Evolutionary conservation across 441 rosid genomes (phyloP).

Genomic region (Jatropha podagrica): DNA sequence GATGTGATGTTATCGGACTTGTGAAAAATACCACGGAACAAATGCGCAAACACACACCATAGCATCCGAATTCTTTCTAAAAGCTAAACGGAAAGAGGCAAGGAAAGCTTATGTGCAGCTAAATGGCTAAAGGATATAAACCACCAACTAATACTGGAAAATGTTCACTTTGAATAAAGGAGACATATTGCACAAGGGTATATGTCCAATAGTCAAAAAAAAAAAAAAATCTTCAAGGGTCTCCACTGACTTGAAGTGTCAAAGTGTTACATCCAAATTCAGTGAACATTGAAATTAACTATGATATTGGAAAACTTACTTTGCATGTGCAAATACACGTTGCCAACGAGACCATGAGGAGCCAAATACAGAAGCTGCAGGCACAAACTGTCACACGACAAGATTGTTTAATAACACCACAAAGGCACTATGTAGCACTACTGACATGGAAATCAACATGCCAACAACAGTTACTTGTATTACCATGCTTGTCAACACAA

Average conservation of each 20-base stretch:
- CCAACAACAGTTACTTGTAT: conserved; percentile 7
- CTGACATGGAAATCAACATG: conserved; percentile 9
- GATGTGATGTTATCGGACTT: background rate
- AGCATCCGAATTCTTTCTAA: background rate
- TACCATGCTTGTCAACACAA: background rate
- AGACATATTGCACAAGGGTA: background rate
- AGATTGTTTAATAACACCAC: conserved; percentile 4
- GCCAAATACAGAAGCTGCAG: conserved; percentile 70
- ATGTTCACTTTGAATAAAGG: background rate
- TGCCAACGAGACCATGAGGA: conserved; percentile 73
- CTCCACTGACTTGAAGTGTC: background rate
- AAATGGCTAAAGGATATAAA: conserved; percentile 9
- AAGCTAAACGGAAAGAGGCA: background rate
- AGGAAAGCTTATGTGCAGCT: background rate
- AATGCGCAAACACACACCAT: background rate
- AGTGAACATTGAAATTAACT: background rate
- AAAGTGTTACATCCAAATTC: background rate
- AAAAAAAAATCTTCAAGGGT: background rate
- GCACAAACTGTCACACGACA: conserved; percentile 53
- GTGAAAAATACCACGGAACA: background rate
- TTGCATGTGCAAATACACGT: conserved; percentile 49
- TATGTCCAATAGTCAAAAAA: background rate
- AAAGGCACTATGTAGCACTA: background rate
- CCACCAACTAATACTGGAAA: background rate
- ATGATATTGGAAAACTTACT: conserved; percentile 39